Base-by-base conservation (phyloP, 2,329 filamentous ascomycete species). In the Coniochaeta sp. region DNA sequence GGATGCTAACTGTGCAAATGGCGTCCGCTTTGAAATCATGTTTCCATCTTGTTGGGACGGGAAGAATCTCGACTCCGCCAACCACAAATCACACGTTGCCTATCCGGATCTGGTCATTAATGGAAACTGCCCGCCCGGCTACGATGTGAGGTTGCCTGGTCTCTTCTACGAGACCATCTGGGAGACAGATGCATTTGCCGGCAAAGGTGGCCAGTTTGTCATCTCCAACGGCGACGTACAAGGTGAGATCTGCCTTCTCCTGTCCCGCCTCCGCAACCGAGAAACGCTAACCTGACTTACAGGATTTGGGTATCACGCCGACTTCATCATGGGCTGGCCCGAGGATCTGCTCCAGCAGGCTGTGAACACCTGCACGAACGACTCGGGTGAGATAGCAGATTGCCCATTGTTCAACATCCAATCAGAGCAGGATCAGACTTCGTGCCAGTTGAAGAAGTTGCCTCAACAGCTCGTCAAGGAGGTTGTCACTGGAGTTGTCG, bases 1-100 rank as follows among this genome's bases (percentile, higher is more conserved):
- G 38, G 92, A 97, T 69, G 81, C 81, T 59, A 87, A 93, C 75
- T 98, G 93, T 76, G 75, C 76, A n/a, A 82, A 96, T 68, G 93
- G 93, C 61, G 70, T 96, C 54, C 88, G 92, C 55, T 79, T 93
- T 52, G 92, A 96, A 74, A 75, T 96, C 62, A 90, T 91, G 83
- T 96, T 96, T 76, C 90, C 91, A 0, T 91, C 88, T 1, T 96
- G 91, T 82, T 96, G 91, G 89, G 90, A 95, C 67, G 90, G 90
- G 58, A 81, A 85, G 67, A 80, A 88, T 63, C 60, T 77, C 6
- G 81, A 83, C 65, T 80, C 79, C 9, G 61, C 69, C 0, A 79
- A 87, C 70, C 84, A 87, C 74, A 79, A 78, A 71, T 76, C 76
- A 64, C 85, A 97, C 71, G 82, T 96, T 63, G 89, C 88, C 5